Base-by-base conservation (phyloP, 192 early-diverging fungal genomes). In the Coemansia sp. region DNA sequence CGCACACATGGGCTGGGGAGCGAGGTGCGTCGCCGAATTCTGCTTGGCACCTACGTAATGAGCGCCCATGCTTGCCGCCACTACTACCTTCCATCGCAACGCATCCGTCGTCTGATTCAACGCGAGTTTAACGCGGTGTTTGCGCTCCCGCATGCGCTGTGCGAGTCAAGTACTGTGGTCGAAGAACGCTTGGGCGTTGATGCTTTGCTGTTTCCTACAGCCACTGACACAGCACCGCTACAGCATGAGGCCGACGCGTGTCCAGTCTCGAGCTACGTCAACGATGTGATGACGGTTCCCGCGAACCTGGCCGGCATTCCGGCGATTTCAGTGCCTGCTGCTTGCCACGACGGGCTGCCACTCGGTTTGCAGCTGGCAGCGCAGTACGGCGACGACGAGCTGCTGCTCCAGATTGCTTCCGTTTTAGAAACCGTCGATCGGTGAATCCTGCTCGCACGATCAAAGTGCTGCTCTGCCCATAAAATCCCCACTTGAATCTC, bases 241-340 rank as follows among this genome's bases (percentile, higher is more conserved):
- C 42, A 55, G 25, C 14, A 11, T 19, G 4, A 12, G 4, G 15
- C 8, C 20, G 27, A 55, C 7, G 38, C 19, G 19, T 10, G 31
- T 4, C 53, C 30, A 6, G 77, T 85, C 5, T 58, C 81, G 26
- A 75, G 65, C n/a, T 95, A 88, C 51, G 70, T 90, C 31, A 87
- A 90, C 58, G 94, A 97, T 75, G 85, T 93, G 12, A 82, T 94
- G 80, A 95, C 92, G 5, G 85, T 95, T 1, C 88, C 94, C 12
- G 87, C 88, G 5, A 90, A 85, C 50, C 70, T 97, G 52, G 92
- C 91, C 0, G 94, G 94, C 27, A 62, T 87, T 11, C 88, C 88
- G 15, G 85, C 88, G 0, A 79, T 90, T 17, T 82, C 84, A 20
- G 74, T 90, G 0, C 87, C 87, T 15, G 75, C 70, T 61, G 80